Percentiles rank a stretch among this genome's conserved stretches.
These are phyloP conservation scores for Chlamydomonas incerta DNA, from an alignment of 139 green algal species.

Conservation along the genomic window DNA sequence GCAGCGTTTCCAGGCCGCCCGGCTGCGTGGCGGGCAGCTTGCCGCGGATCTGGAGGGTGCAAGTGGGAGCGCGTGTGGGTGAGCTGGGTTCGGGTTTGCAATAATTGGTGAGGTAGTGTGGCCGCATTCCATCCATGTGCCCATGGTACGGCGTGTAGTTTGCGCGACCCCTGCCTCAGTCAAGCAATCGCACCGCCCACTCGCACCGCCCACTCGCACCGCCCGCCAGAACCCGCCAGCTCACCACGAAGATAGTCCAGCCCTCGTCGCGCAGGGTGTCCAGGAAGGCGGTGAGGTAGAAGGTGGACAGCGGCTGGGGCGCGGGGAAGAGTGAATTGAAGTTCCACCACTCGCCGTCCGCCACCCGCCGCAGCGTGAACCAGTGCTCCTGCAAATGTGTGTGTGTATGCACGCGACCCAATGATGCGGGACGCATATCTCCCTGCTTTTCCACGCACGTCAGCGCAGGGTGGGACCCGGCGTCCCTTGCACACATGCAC, in stretches of 20 bases:
- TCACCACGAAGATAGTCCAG: conserved; percentile 86
- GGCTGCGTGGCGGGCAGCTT: conserved; percentile 15
- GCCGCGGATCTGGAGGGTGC: background rate
- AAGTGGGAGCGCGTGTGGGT: background rate
- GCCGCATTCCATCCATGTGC: too few species aligned
- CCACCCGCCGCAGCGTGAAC: conserved; percentile 82
- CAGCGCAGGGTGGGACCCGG: too few species aligned
- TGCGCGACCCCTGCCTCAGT: background rate
- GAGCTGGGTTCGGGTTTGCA: too few species aligned
- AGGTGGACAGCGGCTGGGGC: conserved; percentile 76
- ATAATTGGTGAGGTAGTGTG: background rate
- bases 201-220: too few species aligned
- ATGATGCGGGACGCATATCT: too few species aligned
- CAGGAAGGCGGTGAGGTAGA: conserved; percentile 89
- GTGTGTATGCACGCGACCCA: too few species aligned
- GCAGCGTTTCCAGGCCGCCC: background rate
- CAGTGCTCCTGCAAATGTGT: conserved; percentile 91
- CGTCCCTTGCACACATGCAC: too few species aligned
- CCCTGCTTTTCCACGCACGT: too few species aligned
- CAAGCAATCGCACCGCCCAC: background rate
- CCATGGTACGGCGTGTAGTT: background rate
- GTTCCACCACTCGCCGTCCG: conserved; percentile 78
- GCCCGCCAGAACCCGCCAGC: background rate
- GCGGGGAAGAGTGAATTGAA: conserved; percentile 87
- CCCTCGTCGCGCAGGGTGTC: conserved; percentile 64